These are phyloP conservation scores for Boletellus deceptivus DNA, from an alignment of 1,284 basidiomycete species.

Conservation along the genomic window DNA sequence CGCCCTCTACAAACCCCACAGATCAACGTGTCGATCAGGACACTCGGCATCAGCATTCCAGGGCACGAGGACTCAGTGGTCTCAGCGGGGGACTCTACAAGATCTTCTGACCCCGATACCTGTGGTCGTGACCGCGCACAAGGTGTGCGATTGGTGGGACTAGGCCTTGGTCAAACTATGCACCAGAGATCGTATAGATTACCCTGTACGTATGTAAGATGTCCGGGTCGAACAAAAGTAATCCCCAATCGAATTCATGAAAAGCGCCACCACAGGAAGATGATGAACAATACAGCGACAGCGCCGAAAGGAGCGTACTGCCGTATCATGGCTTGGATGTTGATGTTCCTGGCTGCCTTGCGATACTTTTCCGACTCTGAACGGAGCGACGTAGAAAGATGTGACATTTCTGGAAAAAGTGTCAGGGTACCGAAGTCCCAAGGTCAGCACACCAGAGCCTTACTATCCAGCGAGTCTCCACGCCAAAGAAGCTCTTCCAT, in stretches of 20 bases:
- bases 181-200: slow-evolving; percentile 27
- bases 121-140: not conserved
- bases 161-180: not conserved
- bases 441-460: slow-evolving; percentile 28
- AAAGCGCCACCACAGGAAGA: slow-evolving; percentile 93
- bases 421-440: slow-evolving; percentile 3
- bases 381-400: slow-evolving; percentile 94
- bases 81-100: not conserved
- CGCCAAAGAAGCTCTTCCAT: slow-evolving; percentile 99
- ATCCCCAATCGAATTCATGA: slow-evolving; percentile 36
- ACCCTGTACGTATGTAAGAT: slow-evolving; percentile 23
- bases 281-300: slow-evolving; percentile 75
- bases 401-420: slow-evolving; percentile 80
- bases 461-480: slow-evolving; percentile 94
- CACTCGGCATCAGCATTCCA: not conserved
- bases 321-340: slow-evolving; percentile 88
- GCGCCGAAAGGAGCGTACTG: slow-evolving; percentile 94
- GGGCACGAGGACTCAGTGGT: not conserved
- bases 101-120: not conserved
- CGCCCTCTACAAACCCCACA: not conserved
- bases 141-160: not conserved
- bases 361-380: slow-evolving; percentile 98
- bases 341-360: slow-evolving; percentile 94
- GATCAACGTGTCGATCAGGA: not conserved
- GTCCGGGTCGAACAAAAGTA: slow-evolving; percentile 14